These are phyloP conservation scores for Neonectria neomacrospora DNA, from an alignment of 2,329 filamentous ascomycete species.

Conservation along the genomic window DNA sequence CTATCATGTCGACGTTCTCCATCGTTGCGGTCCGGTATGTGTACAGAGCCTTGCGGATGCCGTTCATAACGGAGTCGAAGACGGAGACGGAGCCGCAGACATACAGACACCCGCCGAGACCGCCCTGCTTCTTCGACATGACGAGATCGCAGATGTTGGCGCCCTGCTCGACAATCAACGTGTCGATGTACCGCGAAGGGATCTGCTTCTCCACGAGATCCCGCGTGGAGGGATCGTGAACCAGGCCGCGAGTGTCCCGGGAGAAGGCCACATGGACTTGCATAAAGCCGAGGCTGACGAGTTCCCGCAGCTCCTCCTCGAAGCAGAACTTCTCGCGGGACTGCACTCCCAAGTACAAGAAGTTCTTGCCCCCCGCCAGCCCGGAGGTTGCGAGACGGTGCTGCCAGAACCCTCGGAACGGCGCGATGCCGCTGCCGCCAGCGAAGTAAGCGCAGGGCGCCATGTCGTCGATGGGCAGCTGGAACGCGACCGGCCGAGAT, in stretches of 20 bases:
- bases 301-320: constrained; percentile 33
- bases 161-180: constrained; percentile 62
- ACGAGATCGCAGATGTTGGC: constrained; percentile 63
- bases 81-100: constrained; percentile 46
- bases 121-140: constrained; percentile 67
- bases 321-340: constrained; percentile 57
- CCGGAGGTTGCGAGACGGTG: constrained; percentile 50
- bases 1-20: constrained; percentile 60
- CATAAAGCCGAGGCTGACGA: constrained; percentile 58
- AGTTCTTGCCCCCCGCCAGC: constrained; percentile 56
- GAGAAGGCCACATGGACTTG: constrained; percentile 66
- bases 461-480: constrained; percentile 61
- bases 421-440: constrained; percentile 64
- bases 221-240: constrained; percentile 53
- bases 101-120: constrained; percentile 54
- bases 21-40: constrained; percentile 63
- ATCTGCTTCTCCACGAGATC: constrained; percentile 62
- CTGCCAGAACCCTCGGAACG: constrained; percentile 66
- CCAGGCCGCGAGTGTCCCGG: constrained; percentile 59
- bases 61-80: constrained; percentile 64
- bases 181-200: constrained; percentile 63
- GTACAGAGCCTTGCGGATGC: constrained; percentile 66
- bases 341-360: constrained; percentile 64
- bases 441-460: constrained; percentile 65
- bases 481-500: constrained; percentile 62